Evolutionary conservation across 495 filamentous ascomycete species (phyloP).

Genomic region (Talaromyces liani): DNA sequence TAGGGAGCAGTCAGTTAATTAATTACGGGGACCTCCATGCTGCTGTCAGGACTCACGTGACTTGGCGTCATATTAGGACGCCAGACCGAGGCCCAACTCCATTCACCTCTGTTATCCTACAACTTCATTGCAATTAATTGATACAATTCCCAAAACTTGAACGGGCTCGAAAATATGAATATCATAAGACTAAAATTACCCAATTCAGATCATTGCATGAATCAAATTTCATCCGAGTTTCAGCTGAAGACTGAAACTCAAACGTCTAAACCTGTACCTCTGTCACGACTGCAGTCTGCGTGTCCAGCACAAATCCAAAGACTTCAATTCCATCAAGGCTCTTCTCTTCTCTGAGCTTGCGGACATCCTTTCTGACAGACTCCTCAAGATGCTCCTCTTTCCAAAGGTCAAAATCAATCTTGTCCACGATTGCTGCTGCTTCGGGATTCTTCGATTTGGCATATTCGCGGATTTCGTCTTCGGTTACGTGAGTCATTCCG

Average conservation of each 20-base stretch:
- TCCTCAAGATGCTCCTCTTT: neutral
- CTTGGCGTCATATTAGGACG: neutral
- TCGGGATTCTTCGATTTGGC: neutral
- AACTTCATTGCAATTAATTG: neutral
- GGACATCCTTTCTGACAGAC: neutral
- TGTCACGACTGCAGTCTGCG: neutral
- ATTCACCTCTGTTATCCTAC: neutral
- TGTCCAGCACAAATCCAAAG: neutral
- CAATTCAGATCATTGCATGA: neutral
- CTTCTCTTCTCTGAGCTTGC: neutral
- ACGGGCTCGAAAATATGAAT: neutral
- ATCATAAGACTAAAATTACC: neutral
- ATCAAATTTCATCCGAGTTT: neutral
- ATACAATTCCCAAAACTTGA: neutral
- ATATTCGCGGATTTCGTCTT: neutral
- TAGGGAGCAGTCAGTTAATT: neutral
- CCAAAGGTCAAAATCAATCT: conserved; percentile 1
- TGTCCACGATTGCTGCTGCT: neutral
- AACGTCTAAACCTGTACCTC: neutral
- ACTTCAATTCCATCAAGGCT: neutral
- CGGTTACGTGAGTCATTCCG: neutral
- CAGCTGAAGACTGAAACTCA: neutral
- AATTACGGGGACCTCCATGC: neutral
- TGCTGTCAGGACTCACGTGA: neutral
- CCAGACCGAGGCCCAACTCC: neutral